Evolutionary conservation across 768 basidiomycete species (phyloP).

Genomic region (Boletus reticuloceps): DNA sequence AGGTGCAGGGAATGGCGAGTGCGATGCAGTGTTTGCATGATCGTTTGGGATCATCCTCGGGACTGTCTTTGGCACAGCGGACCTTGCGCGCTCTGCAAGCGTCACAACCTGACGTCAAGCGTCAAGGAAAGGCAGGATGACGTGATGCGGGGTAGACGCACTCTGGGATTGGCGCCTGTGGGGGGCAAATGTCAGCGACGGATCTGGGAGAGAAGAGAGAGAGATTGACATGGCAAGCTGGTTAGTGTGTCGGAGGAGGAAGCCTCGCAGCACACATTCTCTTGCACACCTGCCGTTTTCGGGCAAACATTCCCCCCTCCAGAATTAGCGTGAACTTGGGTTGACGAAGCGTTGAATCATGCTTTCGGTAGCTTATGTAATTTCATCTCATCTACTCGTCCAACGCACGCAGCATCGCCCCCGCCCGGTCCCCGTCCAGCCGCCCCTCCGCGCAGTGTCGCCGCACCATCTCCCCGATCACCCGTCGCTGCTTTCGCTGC

Average conservation of each 20-base stretch:
- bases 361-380: constrained; percentile 1
- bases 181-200: constrained; percentile 28
- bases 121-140: constrained; percentile 22
- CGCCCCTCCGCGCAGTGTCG: constrained; percentile 24
- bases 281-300: too few relatives aligned
- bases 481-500: constrained; percentile 42
- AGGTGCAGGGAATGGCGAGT: constrained; percentile 81
- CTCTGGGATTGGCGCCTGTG: constrained; percentile 83
- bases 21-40: constrained; percentile 86
- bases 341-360: too few relatives aligned
- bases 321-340: background rate
- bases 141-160: constrained; percentile 36
- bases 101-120: constrained; percentile 64
- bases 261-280: too few relatives aligned
- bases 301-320: background rate
- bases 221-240: constrained; percentile 37
- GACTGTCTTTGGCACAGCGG: constrained; percentile 76
- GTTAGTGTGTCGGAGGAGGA: background rate
- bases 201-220: constrained; percentile 22
- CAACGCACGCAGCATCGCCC: constrained; percentile 21
- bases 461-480: constrained; percentile 39
- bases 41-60: constrained; percentile 73
- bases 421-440: constrained; percentile 20
- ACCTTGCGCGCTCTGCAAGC: constrained; percentile 87
- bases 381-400: constrained; percentile 11